Percentiles rank a stretch among this genome's conserved stretches.
These are phyloP conservation scores for barley (Hordeum vulgare) DNA, from an alignment of 176 grass and related monocot genomes.

Conservation along the genomic window MorexV3_pseudomolecules_assembly NC_058519.1:599522393-599522892, in stretches of 20 bases:
- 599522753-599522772: neutral
- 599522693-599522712: neutral
- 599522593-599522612: neutral
- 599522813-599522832: neutral
- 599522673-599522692: conserved; percentile 28
- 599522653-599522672: neutral
- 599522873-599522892: neutral
- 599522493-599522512: conserved; percentile 19
- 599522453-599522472: neutral
- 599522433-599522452: conserved; percentile 36
- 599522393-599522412: conserved; percentile 1
- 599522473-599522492: neutral
- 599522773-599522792: conserved; percentile 1
- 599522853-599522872: neutral
- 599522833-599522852: neutral
- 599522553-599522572: conserved; percentile 36
- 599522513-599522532: neutral
- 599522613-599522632: conserved; percentile 45
- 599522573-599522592: conserved; percentile 22
- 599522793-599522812: neutral
- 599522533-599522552: conserved; percentile 31
- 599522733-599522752: neutral
- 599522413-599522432: neutral
- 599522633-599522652: conserved; percentile 33
- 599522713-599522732: conserved; percentile 15